Evolutionary conservation across 306 rosid species (phyloP), one percentile per base, ranked within the genome.

Genomic region (Rosa persica): DNA sequence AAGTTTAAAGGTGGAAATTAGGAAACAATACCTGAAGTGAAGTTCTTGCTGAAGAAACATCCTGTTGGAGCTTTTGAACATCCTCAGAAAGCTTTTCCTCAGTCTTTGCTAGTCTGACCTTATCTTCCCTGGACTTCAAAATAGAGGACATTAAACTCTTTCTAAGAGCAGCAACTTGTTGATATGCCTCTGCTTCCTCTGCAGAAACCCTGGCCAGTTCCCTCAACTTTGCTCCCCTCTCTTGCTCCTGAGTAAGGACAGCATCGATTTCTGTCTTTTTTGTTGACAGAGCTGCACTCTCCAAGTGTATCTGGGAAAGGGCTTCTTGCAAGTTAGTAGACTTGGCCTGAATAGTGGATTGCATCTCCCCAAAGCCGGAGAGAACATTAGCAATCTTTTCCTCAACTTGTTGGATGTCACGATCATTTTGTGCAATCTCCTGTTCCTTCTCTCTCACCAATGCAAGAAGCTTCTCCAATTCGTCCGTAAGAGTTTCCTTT

Each of bases 11-110:
- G 55, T 4, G 1, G 16, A 48, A 40, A 42, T 7, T 19, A 5
- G 19, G 44, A 39, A 60, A 8, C 44, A 25, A 77, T 79, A 91
- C 97, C 94, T 89, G 97, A 77, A 92, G 83, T 55, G 91, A 85
- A 81, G 89, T 84, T 82, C 93, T 88, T 76, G 96, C 88, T 61
- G 90, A 81, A 73, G 91, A 88, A 81, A 84, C 86, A 46, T 87
- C 90, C 78, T 81, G 81, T 76, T 83, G 92, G 84, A 89, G 87
- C 79, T 71, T 71, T 84, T 87, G 89, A 75, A 92, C 89, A 25
- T 90, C 90, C 85, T 39, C 78, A 10, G 88, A 90, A 80, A 90
- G 92, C 80, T 82, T 83, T 83, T 92, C 93, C 83, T 90, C 97
- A 43, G 88, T 81, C 75, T 83, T 86, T 73, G 89, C 81, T 79